Evolutionary conservation across 2,329 filamentous ascomycete species (phyloP).

Genomic region (Bertia moriformis): DNA sequence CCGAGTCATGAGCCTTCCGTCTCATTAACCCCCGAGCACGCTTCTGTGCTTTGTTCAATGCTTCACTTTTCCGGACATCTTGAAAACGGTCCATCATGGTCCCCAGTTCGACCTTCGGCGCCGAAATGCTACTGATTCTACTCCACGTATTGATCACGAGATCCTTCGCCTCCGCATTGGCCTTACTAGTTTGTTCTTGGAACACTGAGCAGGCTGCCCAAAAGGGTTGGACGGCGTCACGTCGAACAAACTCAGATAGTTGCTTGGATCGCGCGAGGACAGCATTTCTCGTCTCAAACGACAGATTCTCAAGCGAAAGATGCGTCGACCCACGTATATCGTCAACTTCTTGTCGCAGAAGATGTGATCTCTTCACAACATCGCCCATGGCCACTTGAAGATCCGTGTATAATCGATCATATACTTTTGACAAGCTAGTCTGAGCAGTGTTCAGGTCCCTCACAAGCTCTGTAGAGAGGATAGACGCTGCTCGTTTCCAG

Average conservation of each 20-base stretch:
- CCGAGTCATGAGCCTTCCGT: neutral
- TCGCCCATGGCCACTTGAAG: slow-evolving; percentile 19
- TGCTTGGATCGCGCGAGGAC: slow-evolving; percentile 8
- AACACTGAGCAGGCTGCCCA: slow-evolving; percentile 13
- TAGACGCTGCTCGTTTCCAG: slow-evolving; percentile 24
- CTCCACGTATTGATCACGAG: slow-evolving; percentile 1
- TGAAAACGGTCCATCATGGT: slow-evolving; percentile 5
- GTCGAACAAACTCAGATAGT: slow-evolving; percentile 14
- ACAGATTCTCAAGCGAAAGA: slow-evolving; percentile 1
- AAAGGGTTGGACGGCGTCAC: slow-evolving; percentile 14
- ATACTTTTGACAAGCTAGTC: slow-evolving; percentile 18
- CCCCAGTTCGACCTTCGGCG: slow-evolving; percentile 9
- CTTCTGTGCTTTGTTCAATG: neutral
- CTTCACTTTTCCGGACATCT: neutral
- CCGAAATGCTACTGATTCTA: slow-evolving; percentile 12
- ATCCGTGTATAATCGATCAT: slow-evolving; percentile 18
- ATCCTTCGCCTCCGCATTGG: neutral
- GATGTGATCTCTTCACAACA: slow-evolving; percentile 17
- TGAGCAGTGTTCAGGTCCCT: slow-evolving; percentile 20
- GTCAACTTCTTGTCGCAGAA: slow-evolving; percentile 14
- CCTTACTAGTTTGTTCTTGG: slow-evolving; percentile 10
- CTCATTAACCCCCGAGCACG: neutral
- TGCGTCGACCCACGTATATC: slow-evolving; percentile 10
- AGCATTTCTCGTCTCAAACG: neutral
- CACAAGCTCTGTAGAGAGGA: slow-evolving; percentile 16